Evolutionary conservation across 2,329 filamentous ascomycete species (phyloP).

Genomic region (Fusarium sp.): DNA sequence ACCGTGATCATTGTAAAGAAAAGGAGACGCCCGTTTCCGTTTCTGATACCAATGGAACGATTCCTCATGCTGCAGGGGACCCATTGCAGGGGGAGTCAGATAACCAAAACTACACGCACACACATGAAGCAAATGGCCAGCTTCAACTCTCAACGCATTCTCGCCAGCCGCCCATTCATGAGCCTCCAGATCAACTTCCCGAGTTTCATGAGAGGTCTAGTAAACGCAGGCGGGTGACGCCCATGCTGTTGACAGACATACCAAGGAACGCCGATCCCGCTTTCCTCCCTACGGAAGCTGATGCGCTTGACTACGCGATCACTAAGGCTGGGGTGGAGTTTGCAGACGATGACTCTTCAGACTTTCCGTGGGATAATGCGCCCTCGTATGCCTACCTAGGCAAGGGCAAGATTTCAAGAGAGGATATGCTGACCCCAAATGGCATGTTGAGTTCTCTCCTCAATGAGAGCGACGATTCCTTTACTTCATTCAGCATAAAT

Average conservation of each 20-base stretch:
- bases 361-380: constrained; percentile 36
- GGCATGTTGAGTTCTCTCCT: constrained; percentile 36
- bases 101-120: not conserved
- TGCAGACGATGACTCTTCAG: not conserved
- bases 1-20: not conserved
- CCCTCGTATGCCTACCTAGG: constrained; percentile 48
- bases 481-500: constrained; percentile 40
- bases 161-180: not conserved
- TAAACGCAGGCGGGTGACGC: constrained; percentile 43
- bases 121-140: not conserved
- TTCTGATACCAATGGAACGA: not conserved
- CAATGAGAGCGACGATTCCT: constrained; percentile 33
- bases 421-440: constrained; percentile 35
- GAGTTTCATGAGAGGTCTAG: constrained; percentile 12
- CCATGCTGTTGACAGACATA: constrained; percentile 33
- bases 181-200: not conserved
- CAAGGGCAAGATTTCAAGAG: constrained; percentile 39
- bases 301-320: constrained; percentile 8
- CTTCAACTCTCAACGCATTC: not conserved
- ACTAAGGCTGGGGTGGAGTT: not conserved
- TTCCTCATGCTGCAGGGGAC: not conserved
- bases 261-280: constrained; percentile 22
- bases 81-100: not conserved
- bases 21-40: not conserved
- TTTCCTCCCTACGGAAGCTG: constrained; percentile 40